Conservation (phyloP, 2,329 filamentous ascomycete species). For the Cadophora luteo-olivacea region DNA sequence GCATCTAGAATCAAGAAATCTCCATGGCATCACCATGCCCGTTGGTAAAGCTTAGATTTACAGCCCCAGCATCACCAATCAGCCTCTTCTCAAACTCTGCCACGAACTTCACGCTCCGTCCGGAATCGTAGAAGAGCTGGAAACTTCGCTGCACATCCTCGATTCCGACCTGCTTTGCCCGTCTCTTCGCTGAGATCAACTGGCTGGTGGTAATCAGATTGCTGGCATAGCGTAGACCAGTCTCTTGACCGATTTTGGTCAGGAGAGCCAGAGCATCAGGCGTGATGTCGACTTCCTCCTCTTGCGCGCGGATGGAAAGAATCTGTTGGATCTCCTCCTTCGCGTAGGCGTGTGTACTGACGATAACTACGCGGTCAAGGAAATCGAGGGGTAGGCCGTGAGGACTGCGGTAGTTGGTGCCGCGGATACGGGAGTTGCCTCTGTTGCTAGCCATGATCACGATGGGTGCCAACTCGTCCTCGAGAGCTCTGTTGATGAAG, state of each 20-base stretch:
- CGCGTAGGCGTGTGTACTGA: constrained; percentile 87
- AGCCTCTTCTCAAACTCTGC: constrained; percentile 88
- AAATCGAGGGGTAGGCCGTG: constrained; percentile 96
- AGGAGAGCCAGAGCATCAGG: constrained; percentile 90
- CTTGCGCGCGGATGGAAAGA: constrained; percentile 87
- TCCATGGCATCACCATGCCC: constrained; percentile 74
- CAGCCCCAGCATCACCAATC: constrained; percentile 84
- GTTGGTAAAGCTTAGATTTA: constrained; percentile 69
- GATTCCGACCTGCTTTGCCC: constrained; percentile 81
- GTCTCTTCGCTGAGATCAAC: constrained; percentile 84
- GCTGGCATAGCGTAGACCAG: constrained; percentile 92
- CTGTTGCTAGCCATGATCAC: constrained; percentile 99
- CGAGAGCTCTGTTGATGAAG: constrained; percentile 95
- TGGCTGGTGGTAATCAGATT: constrained; percentile 96
- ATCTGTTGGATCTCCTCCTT: constrained; percentile 91
- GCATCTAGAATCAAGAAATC: constrained; percentile 38
- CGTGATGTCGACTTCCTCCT: constrained; percentile 93
- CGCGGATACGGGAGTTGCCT: constrained; percentile 87
- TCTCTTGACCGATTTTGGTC: constrained; percentile 94
- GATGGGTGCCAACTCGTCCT: constrained; percentile 92
- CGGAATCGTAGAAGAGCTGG: constrained; percentile 90
- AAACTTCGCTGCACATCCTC: constrained; percentile 94
- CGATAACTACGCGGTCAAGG: constrained; percentile 93
- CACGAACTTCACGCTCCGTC: constrained; percentile 89
- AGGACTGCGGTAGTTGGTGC: constrained; percentile 90